Percentiles rank a stretch among this genome's conserved stretches.
Conservation (phyloP, 2,329 filamentous ascomycete genomes). For the Trichoderma sp. region DNA sequence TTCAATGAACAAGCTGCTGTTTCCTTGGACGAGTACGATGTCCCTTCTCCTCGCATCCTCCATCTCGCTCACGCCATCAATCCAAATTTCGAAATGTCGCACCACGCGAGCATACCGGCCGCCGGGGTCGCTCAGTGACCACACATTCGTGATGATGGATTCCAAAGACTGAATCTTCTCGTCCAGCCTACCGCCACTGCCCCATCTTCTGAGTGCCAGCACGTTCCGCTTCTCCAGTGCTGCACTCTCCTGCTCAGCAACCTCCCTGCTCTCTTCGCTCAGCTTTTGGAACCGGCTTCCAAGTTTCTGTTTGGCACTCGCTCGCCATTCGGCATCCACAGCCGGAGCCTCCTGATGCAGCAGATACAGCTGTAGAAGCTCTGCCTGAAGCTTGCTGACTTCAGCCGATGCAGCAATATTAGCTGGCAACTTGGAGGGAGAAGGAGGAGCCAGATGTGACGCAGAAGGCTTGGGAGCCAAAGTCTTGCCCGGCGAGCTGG, state of each 20-base stretch:
- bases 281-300: constrained; percentile 44
- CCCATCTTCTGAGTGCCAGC: constrained; percentile 52
- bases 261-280: constrained; percentile 32
- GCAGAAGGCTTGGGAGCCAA: constrained; percentile 60
- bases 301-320: constrained; percentile 51
- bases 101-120: constrained; percentile 56
- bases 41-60: constrained; percentile 42
- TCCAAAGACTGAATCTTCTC: constrained; percentile 58
- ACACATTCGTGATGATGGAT: constrained; percentile 54
- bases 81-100: constrained; percentile 59
- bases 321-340: constrained; percentile 50
- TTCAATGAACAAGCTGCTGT: constrained; percentile 47
- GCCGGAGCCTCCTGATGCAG: constrained; percentile 54
- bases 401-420: constrained; percentile 59
- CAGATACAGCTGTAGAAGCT: constrained; percentile 63
- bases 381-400: constrained; percentile 57
- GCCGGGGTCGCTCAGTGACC: constrained; percentile 53
- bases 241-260: constrained; percentile 40
- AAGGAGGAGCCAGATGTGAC: constrained; percentile 56
- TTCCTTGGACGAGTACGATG: constrained; percentile 33
- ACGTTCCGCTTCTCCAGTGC: constrained; percentile 50
- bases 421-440: constrained; percentile 58
- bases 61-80: constrained; percentile 45
- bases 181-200: constrained; percentile 42
- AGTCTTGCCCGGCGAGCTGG: constrained; percentile 63